Evolutionary conservation across 1,284 basidiomycete genomes (phyloP).

Genomic region (Heterobasidion irregulare): DNA sequence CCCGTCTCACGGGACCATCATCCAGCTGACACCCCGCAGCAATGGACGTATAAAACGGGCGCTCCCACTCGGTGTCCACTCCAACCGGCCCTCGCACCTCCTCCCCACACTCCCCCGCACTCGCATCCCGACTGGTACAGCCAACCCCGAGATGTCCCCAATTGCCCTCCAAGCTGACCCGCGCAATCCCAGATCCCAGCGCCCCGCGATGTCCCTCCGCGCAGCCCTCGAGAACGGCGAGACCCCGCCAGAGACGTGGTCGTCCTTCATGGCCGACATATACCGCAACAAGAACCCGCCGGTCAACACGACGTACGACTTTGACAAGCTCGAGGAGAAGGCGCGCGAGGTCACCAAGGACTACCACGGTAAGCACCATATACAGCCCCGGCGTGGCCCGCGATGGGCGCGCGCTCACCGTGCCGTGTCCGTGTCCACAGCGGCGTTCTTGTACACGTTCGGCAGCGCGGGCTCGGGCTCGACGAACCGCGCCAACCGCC

Average conservation of each 20-base stretch:
- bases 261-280: slow-evolving; percentile 1
- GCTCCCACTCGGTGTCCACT: no score
- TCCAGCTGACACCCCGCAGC: no score
- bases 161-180: neutral
- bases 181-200: neutral
- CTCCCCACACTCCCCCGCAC: no score
- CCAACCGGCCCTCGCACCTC: no score
- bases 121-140: no score
- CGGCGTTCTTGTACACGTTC: slow-evolving; percentile 52
- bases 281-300: neutral
- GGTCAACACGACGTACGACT: slow-evolving; percentile 1
- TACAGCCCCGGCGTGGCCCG: no score
- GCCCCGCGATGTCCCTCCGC: neutral
- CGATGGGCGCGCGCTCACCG: neutral
- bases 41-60: no score
- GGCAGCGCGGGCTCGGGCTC: slow-evolving; percentile 53
- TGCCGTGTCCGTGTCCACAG: neutral
- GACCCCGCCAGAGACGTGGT: slow-evolving; percentile 4
- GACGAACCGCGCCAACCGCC: slow-evolving; percentile 49
- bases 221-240: neutral
- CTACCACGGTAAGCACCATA: slow-evolving; percentile 2
- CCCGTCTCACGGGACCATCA: no score
- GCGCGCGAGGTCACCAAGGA: slow-evolving; percentile 6
- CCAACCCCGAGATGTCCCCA: neutral
- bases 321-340: slow-evolving; percentile 3